Evolutionary conservation across 495 filamentous ascomycete species (phyloP).

Genomic region (Oleoguttula mirabilis): DNA sequence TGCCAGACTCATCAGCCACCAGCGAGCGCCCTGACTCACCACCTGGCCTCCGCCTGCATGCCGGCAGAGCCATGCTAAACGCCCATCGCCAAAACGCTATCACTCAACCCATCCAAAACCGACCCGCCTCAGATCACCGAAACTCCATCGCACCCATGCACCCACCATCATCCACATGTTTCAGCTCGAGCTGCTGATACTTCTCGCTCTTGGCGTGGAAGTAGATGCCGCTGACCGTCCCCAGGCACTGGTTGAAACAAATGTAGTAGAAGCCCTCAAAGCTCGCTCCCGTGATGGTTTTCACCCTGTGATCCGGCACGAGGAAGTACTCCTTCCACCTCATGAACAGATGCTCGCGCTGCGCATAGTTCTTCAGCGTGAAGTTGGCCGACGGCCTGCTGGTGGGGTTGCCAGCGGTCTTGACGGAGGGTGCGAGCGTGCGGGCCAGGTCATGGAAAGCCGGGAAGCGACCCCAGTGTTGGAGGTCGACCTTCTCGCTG

Average conservation of each 20-base stretch:
- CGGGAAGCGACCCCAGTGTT: conserved; percentile 85
- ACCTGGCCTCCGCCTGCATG: too few relatives aligned
- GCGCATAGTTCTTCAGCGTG: conserved; percentile 51
- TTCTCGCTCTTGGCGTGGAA: conserved; percentile 97
- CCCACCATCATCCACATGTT: conserved; percentile 72
- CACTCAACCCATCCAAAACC: background rate
- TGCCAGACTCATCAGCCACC: too few relatives aligned
- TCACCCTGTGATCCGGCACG: conserved; percentile 85
- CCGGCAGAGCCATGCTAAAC: too few relatives aligned
- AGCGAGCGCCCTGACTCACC: too few relatives aligned
- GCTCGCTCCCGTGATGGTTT: conserved; percentile 81
- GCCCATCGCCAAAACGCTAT: background rate
- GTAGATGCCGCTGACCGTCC: conserved; percentile 84
- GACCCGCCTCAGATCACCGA: conserved; percentile 43
- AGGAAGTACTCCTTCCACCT: conserved; percentile 99
- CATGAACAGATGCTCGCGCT: conserved; percentile 94
- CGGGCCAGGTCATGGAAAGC: conserved; percentile 69
- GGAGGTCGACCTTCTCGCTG: conserved; percentile 80
- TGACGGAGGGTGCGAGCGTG: too few relatives aligned
- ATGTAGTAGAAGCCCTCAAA: conserved; percentile 99
- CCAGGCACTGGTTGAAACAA: conserved; percentile 86
- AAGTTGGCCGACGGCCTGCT: conserved; percentile 42
- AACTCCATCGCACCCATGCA: conserved; percentile 89
- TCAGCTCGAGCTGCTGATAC: conserved; percentile 86
- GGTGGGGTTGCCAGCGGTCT: too few relatives aligned